Percentiles rank a stretch among this genome's conserved stretches.
These are phyloP conservation scores for Penicillium concentricum DNA, from an alignment of 2,329 filamentous ascomycete species.

Conservation along the genomic window DNA sequence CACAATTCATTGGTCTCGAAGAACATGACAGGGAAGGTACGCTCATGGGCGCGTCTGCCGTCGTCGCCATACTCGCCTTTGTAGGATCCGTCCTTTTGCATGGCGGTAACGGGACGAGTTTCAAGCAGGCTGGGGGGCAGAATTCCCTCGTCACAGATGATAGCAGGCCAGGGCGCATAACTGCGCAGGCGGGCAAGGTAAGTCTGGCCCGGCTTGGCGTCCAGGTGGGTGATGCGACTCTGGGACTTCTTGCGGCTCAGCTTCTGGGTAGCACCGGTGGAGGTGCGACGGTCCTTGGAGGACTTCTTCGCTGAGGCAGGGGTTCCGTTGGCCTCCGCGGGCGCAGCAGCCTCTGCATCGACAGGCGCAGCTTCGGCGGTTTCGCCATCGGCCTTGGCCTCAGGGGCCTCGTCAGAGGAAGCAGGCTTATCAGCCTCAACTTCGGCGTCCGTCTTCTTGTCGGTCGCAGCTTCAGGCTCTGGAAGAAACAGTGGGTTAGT, in stretches of 20 bases:
- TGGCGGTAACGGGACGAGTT: constrained; percentile 79
- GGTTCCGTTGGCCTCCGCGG: constrained; percentile 47
- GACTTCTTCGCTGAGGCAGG: constrained; percentile 52
- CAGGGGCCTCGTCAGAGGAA: constrained; percentile 21
- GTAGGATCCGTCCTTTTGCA: constrained; percentile 78
- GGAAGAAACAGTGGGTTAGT: constrained; percentile 14
- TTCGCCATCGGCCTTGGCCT: constrained; percentile 30
- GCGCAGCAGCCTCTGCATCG: constrained; percentile 29
- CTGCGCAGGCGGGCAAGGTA: constrained; percentile 94
- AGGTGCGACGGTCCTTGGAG: constrained; percentile 68
- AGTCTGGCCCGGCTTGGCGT: constrained; percentile 87
- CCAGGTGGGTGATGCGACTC: constrained; percentile 66
- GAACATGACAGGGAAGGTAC: constrained; percentile 94
- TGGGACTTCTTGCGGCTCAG: constrained; percentile 82
- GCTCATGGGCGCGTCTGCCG: constrained; percentile 79
- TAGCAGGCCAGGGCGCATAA: constrained; percentile 89
- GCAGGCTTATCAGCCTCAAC: constrained; percentile 29
- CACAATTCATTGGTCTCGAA: constrained; percentile 95
- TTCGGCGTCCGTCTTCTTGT: constrained; percentile 33
- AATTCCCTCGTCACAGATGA: constrained; percentile 94
- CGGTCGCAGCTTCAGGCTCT: constrained; percentile 21
- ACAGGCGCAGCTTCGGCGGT: constrained; percentile 18
- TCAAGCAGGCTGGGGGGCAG: constrained; percentile 75
- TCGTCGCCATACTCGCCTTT: constrained; percentile 83
- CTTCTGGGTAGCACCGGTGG: constrained; percentile 66